Evolutionary conservation across 306 rosid species (phyloP), one percentile per base, ranked within the genome.

Genomic region (Quercus cerris): DNA sequence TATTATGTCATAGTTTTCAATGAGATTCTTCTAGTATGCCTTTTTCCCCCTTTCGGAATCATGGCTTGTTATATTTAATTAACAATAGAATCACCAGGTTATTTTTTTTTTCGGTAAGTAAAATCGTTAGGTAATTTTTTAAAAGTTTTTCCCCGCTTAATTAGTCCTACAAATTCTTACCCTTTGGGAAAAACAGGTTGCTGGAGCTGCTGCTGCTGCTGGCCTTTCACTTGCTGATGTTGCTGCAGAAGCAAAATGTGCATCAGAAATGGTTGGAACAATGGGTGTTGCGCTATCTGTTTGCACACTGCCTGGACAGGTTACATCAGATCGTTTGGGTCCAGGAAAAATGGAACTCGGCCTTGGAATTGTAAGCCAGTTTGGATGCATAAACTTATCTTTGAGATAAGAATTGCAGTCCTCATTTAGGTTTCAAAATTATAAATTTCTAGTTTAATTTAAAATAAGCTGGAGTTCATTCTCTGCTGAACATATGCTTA

Each of bases 161-260:
- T 46, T 22, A 18, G 35, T 55, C 51, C 55, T 68, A 27, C 35
- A 51, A 56, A 33, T 62, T 76, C 77, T 61, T 71, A 58, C 74
- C 22, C 73, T 78, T 79, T 73, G 35, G 58, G 73, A 73, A 85
- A 70, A 81, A 58, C 77, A 95, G 99, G 91, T 95, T 81, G 98
- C 97, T 58, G 99, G 99, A 71, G 99, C 98, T 74, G 98, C 98
- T 62, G 98, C 99, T 81, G 94, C 96, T 54, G 90, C 91, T 56
- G 99, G 98, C 78, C 88, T 85, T 80, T 86, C 87, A 25, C 99
- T 95, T 31, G 78, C 88, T 76, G 93, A 86, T 59, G 99, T 95
- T 73, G 85, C 97, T 58, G 87, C 91, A 4, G 98, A 90, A 88
- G 97, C 99, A 76, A 93, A 86, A 81, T 88, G 67, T 57, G 98